Evolutionary conservation across 2,329 filamentous ascomycete genomes (phyloP).

Genomic region (Dactylonectria estremocensis): DNA sequence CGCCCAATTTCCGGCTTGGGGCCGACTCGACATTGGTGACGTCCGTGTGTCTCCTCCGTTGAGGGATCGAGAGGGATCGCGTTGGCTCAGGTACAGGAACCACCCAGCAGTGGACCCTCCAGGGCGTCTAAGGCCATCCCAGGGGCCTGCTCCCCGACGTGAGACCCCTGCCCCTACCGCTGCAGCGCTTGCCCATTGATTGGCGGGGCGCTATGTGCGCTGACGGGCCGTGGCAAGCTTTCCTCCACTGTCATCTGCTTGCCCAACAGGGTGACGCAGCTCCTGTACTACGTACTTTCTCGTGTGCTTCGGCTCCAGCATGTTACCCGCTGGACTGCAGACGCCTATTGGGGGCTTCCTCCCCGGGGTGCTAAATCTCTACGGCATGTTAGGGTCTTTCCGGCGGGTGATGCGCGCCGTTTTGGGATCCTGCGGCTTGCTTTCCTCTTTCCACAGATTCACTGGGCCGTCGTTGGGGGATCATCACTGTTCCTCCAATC

Average conservation of each 20-base stretch:
- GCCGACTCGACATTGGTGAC: conserved; percentile 3
- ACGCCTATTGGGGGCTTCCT: conserved; percentile 2
- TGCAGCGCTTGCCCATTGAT: conserved; percentile 23
- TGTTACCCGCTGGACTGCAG: background rate
- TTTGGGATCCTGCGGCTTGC: conserved; percentile 8
- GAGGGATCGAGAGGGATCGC: conserved; percentile 13
- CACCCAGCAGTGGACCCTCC: conserved; percentile 3
- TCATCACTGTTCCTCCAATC: conserved; percentile 22
- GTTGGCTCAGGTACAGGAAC: conserved; percentile 27
- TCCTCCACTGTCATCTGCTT: conserved; percentile 18
- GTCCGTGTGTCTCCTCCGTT: background rate
- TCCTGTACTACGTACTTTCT: background rate
- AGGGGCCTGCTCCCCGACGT: conserved; percentile 9
- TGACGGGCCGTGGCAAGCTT: conserved; percentile 27
- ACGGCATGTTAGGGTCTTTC: background rate
- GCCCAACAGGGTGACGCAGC: background rate
- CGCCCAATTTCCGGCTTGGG: background rate
- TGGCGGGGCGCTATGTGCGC: conserved; percentile 25
- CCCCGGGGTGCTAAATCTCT: background rate
- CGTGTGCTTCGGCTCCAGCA: background rate
- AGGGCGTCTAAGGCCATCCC: conserved; percentile 9
- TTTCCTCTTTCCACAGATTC: conserved; percentile 19
- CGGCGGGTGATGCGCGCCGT: background rate
- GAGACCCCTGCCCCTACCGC: too few relatives aligned
- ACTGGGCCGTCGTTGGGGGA: conserved; percentile 19